Evolutionary conservation across 139 green algal species (phyloP).

Genomic region (Astrephomene gubernaculifera): DNA sequence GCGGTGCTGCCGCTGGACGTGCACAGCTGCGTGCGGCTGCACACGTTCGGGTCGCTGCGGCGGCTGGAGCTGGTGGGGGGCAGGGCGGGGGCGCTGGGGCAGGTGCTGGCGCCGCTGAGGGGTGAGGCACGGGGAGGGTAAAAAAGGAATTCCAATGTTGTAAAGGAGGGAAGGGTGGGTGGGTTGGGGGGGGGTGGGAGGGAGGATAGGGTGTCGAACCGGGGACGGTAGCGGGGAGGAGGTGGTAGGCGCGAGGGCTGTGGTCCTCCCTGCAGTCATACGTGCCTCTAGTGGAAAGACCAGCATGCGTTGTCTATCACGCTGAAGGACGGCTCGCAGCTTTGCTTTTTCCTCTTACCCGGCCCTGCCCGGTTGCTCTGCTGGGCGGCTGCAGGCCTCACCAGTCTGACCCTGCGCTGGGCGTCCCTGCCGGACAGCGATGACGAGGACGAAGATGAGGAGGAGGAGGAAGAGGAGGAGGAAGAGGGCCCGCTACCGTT

Average conservation of each 20-base stretch:
- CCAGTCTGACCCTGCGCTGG: background rate
- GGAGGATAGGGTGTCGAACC: background rate
- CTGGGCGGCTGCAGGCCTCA: background rate
- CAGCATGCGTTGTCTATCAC: background rate
- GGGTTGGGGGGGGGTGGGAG: background rate
- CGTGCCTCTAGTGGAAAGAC: background rate
- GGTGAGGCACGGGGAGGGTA: background rate
- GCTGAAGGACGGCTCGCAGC: too few relatives aligned
- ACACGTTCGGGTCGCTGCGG: background rate
- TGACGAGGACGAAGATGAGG: background rate
- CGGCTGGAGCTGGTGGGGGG: background rate
- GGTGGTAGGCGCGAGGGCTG: background rate
- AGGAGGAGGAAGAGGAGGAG: background rate
- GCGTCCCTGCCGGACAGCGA: background rate
- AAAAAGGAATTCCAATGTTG: too few relatives aligned
- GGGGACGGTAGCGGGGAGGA: background rate
- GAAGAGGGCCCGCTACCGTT: background rate
- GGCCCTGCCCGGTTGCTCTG: background rate
- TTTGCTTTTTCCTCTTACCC: background rate
- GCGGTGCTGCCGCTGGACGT: slow-evolving; percentile 10
- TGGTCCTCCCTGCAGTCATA: background rate
- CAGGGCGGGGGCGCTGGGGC: background rate
- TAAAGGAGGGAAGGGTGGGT: background rate
- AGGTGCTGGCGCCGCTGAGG: background rate
- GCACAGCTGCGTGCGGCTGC: background rate